A percentile compares a stretch with the other conserved stretches of the same genome.
Evolutionary conservation across 257 asterid genomes (phyloP).

Genomic region (Nicotiana undulata): DNA sequence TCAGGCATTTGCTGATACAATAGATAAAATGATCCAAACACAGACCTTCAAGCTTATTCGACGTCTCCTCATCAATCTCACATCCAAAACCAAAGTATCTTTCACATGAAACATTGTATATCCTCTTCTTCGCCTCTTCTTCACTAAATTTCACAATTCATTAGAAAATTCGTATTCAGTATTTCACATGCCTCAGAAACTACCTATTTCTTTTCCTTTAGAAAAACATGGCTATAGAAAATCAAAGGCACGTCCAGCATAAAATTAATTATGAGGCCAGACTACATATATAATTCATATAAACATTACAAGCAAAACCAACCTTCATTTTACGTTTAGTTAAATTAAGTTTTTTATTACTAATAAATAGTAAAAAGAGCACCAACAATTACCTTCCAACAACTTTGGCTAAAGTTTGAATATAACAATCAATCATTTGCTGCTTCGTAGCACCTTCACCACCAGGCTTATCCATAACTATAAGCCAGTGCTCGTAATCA

Average conservation of each 20-base stretch:
- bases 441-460: slow-evolving; percentile 85
- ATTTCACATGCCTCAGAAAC: background rate
- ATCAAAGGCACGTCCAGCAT: background rate
- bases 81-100: slow-evolving; percentile 93
- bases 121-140: slow-evolving; percentile 87
- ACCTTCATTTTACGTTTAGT: no score
- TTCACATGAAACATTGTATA: slow-evolving; percentile 85
- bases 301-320: background rate
- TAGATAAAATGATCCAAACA: background rate
- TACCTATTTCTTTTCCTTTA: background rate
- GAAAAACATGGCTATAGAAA: background rate
- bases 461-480: slow-evolving; percentile 92
- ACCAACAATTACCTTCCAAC: slow-evolving; percentile 51
- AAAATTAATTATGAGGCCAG: background rate
- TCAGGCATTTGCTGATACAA: background rate
- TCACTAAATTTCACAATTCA: slow-evolving; percentile 26
- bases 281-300: background rate
- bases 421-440: slow-evolving; percentile 85
- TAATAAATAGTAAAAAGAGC: background rate
- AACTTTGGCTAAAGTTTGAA: slow-evolving; percentile 71
- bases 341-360: background rate
- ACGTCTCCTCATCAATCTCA: slow-evolving; percentile 88
- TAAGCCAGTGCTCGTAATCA: slow-evolving; percentile 95
- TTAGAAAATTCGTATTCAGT: background rate
- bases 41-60: slow-evolving; percentile 91